A percentile compares a stretch with the other conserved stretches of the same genome.
phyloP scores from a whole-genome alignment of 225 moss, liverwort and hornwort genomes.

The Neckera pumila region DNA sequence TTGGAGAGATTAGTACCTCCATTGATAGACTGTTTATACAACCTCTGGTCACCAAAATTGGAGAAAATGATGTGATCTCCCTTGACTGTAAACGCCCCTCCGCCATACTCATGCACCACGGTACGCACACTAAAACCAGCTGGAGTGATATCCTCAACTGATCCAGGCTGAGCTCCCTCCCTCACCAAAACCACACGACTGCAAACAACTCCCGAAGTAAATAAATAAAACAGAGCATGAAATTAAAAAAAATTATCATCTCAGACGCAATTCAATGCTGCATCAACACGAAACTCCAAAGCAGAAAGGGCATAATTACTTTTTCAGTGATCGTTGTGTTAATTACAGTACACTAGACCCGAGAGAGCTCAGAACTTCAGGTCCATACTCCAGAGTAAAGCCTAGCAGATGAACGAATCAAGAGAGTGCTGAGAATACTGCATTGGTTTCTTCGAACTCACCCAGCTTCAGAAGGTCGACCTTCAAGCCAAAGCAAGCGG shows the following conservation, averaged over 20 bases:
- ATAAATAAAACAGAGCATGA: background rate
- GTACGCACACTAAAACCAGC: conserved; percentile 62
- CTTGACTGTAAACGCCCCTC: conserved; percentile 53
- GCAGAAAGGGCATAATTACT: background rate
- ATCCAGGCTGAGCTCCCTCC: conserved; percentile 43
- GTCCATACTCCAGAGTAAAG: background rate
- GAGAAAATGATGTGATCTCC: conserved; percentile 65
- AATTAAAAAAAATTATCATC: background rate
- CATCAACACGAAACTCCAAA: background rate
- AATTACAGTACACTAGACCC: background rate
- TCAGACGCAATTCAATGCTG: background rate
- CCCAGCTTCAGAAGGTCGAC: conserved; percentile 81
- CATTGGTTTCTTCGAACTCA: conserved; percentile 4
- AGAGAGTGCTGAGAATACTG: background rate
- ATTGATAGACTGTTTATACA: conserved; percentile 62
- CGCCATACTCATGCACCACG: conserved; percentile 80
- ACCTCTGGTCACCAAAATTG: conserved; percentile 70
- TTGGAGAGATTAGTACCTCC: conserved; percentile 35
- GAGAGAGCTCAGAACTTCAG: background rate
- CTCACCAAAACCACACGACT: conserved; percentile 76
- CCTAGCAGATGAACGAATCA: background rate
- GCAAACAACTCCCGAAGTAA: background rate
- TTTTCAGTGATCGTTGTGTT: background rate
- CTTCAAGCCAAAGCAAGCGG: conserved; percentile 67
- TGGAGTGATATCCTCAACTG: conserved; percentile 68